phyloP scores from a whole-genome alignment of 331 rosid genomes.

The Malus hybrid region DNA sequence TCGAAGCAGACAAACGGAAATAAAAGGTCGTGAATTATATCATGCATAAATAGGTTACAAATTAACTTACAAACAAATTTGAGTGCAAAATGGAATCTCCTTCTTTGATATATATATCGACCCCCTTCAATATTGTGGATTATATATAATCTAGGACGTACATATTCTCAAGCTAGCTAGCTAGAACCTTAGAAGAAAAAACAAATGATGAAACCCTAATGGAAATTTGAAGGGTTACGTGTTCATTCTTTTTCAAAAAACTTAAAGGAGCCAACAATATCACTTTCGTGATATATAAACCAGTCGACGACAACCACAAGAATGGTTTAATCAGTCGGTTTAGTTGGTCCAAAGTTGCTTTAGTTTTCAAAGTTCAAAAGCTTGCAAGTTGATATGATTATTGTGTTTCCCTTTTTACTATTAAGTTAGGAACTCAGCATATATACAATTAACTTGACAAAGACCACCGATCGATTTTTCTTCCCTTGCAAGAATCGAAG shows the following conservation, averaged over 20 bases:
- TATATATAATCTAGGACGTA: too few species aligned
- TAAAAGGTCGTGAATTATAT: neutral
- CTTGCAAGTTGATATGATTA: constrained; percentile 25
- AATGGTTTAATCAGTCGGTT: constrained; percentile 23
- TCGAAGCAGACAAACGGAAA: neutral
- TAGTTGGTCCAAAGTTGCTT: constrained; percentile 40
- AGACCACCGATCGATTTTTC: too few species aligned
- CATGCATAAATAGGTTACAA: too few species aligned
- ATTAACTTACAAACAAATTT: too few species aligned
- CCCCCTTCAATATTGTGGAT: too few species aligned
- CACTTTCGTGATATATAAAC: constrained; percentile 3
- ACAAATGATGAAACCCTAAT: neutral
- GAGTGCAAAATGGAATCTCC: too few species aligned
- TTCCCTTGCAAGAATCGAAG: too few species aligned
- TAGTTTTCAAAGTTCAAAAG: constrained; percentile 28
- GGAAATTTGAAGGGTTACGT: neutral
- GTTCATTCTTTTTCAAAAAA: neutral
- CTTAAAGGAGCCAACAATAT: neutral
- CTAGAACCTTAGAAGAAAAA: neutral
- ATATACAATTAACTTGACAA: too few species aligned
- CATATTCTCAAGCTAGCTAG: neutral
- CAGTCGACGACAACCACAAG: neutral
- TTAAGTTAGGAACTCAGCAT: neutral
- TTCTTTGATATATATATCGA: too few species aligned
- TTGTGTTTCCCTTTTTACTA: constrained; percentile 16